phyloP scores from a whole-genome alignment of 345 rosid species.

The Corchorus olitorius region DNA sequence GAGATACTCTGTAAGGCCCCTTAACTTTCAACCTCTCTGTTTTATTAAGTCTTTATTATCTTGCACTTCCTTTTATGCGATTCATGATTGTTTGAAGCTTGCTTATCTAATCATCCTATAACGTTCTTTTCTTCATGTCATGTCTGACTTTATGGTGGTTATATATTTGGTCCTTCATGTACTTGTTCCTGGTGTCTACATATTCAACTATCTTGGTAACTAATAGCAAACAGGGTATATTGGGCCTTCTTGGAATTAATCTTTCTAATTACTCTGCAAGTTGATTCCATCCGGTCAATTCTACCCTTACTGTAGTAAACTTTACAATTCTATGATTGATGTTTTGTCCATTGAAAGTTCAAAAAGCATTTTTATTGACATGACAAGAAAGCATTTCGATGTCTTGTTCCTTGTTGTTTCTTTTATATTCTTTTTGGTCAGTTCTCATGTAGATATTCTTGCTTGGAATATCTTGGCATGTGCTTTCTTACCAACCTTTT shows the following conservation, averaged over 20 bases:
- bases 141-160: background rate
- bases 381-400: background rate
- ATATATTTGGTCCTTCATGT: background rate
- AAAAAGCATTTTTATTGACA: background rate
- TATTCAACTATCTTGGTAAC: background rate
- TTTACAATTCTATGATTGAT: background rate
- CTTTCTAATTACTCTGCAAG: background rate
- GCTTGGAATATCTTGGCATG: background rate
- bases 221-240: background rate
- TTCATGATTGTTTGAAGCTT: background rate
- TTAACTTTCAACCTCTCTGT: background rate
- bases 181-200: background rate
- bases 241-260: background rate
- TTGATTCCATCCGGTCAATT: background rate
- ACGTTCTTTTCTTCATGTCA: background rate
- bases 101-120: background rate
- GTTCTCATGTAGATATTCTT: background rate
- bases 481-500: background rate
- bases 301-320: background rate
- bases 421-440: background rate
- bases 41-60: background rate
- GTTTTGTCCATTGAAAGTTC: background rate
- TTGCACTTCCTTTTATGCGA: background rate
- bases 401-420: background rate
- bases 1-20: slow-evolving; percentile 73